These are phyloP conservation scores for Aspergillus coremiiformis DNA, from an alignment of 495 filamentous ascomycete species.

Conservation along the genomic window DNA sequence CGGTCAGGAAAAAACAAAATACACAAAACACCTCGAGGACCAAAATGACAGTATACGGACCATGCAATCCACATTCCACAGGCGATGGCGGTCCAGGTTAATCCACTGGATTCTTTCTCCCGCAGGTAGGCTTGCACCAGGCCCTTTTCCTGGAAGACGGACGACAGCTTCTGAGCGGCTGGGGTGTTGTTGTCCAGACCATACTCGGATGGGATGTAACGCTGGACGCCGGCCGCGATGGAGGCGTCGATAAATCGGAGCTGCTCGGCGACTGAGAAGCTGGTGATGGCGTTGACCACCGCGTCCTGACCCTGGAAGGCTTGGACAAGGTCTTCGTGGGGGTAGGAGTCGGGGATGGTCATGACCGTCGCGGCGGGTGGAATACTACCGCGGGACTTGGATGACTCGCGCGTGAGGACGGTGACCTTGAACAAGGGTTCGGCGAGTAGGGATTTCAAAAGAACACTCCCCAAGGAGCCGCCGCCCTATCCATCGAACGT, in stretches of 20 bases:
- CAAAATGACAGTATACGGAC: background rate
- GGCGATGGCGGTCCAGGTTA: constrained; percentile 10
- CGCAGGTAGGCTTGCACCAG: constrained; percentile 6
- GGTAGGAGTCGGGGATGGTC: background rate
- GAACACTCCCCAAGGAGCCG: constrained; percentile 4
- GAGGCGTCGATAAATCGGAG: constrained; percentile 6
- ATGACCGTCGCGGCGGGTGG: background rate
- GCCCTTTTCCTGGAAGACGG: constrained; percentile 5
- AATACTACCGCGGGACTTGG: constrained; percentile 1
- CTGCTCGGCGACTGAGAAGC: constrained; percentile 8
- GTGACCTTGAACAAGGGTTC: constrained; percentile 3
- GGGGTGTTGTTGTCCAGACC: constrained; percentile 8
- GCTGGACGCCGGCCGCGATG: constrained; percentile 3
- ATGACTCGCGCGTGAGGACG: background rate
- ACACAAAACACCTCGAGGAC: too few relatives aligned
- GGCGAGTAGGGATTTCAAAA: constrained; percentile 3
- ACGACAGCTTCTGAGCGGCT: background rate
- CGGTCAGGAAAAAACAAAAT: background rate
- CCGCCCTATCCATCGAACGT: background rate
- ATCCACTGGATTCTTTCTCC: background rate
- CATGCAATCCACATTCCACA: constrained; percentile 13
- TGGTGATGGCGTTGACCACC: constrained; percentile 4
- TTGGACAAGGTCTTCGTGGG: background rate
- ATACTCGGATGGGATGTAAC: constrained; percentile 9
- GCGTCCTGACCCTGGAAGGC: constrained; percentile 9